phyloP scores from a whole-genome alignment of 805 yeast species.

The Metschnikowia hibisci region DNA sequence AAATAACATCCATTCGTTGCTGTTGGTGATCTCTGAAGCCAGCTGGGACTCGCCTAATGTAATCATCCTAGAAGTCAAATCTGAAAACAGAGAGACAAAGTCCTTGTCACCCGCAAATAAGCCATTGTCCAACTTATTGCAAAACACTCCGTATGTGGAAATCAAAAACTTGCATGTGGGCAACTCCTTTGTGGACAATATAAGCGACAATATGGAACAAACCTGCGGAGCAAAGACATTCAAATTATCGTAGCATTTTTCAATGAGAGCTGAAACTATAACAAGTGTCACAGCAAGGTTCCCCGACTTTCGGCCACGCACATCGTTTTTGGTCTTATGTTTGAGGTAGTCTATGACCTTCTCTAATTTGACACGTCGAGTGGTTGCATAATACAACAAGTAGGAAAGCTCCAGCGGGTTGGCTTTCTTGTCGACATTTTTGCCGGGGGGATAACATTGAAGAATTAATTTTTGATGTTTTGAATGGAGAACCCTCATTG shows the following conservation, averaged over 20 bases:
- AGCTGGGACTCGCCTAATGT: constrained; percentile 14
- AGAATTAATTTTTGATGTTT: constrained; percentile 87
- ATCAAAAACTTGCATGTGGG: constrained; percentile 53
- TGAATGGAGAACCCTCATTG: constrained; percentile 49
- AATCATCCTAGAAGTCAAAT: constrained; percentile 19
- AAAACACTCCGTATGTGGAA: constrained; percentile 42
- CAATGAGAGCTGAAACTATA: constrained; percentile 65
- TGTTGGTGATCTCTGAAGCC: constrained; percentile 24
- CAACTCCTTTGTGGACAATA: constrained; percentile 56
- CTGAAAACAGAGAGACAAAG: constrained; percentile 46
- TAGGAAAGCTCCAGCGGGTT: constrained; percentile 89
- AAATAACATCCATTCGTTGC: constrained; percentile 44
- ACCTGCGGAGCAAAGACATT: constrained; percentile 75
- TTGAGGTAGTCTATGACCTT: constrained; percentile 73
- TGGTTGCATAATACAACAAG: constrained; percentile 82
- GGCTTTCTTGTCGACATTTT: constrained; percentile 82
- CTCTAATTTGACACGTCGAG: constrained; percentile 82
- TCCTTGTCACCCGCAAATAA: constrained; percentile 62
- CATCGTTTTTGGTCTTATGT: constrained; percentile 58
- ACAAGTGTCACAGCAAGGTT: constrained; percentile 79
- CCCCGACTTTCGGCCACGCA: constrained; percentile 61
- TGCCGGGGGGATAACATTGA: constrained; percentile 92
- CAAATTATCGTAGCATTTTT: constrained; percentile 75
- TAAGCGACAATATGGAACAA: constrained; percentile 51
- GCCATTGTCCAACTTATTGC: constrained; percentile 46